Percentiles rank a stretch among this genome's conserved stretches.
phyloP scores from a whole-genome alignment of 1,284 basidiomycete genomes.

The Cronartium quercuum region DNA sequence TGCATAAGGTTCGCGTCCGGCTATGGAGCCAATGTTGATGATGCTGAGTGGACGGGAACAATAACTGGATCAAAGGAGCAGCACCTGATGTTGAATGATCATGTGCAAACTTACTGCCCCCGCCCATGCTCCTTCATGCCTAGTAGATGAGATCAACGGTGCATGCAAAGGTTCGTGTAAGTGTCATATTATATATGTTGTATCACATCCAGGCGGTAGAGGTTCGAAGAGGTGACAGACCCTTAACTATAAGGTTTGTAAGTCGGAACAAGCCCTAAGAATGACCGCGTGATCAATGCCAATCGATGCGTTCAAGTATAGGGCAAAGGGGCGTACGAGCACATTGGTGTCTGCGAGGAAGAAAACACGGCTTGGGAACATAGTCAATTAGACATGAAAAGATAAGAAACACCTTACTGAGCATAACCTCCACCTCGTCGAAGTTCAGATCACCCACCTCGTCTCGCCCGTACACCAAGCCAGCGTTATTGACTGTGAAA shows the following conservation, averaged over 20 bases:
- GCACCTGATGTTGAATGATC: neutral
- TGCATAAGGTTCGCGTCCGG: slow-evolving; percentile 81
- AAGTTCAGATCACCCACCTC: slow-evolving; percentile 31
- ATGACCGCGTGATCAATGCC: neutral
- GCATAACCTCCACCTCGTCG: slow-evolving; percentile 31
- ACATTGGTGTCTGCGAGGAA: neutral
- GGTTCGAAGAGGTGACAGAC: neutral
- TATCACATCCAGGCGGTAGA: neutral
- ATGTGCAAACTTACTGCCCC: slow-evolving; percentile 57
- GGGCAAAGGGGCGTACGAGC: neutral
- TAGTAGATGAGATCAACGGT: slow-evolving; percentile 48
- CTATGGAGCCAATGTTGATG: slow-evolving; percentile 91
- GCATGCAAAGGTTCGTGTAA: too few relatives aligned
- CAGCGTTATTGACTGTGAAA: slow-evolving; percentile 20
- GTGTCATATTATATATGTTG: too few relatives aligned
- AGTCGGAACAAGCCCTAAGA: slow-evolving; percentile 31
- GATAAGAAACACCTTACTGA: slow-evolving; percentile 29
- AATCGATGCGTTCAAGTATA: neutral
- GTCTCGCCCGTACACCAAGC: slow-evolving; percentile 29
- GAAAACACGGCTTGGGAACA: neutral
- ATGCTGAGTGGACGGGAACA: slow-evolving; percentile 51
- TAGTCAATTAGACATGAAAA: slow-evolving; percentile 28
- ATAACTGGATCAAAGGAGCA: neutral
- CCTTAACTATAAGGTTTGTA: slow-evolving; percentile 34
- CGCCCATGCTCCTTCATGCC: slow-evolving; percentile 81